These are phyloP conservation scores for Leccinellum rugosiceps DNA, from an alignment of 768 basidiomycete genomes.

Conservation along the genomic window DNA sequence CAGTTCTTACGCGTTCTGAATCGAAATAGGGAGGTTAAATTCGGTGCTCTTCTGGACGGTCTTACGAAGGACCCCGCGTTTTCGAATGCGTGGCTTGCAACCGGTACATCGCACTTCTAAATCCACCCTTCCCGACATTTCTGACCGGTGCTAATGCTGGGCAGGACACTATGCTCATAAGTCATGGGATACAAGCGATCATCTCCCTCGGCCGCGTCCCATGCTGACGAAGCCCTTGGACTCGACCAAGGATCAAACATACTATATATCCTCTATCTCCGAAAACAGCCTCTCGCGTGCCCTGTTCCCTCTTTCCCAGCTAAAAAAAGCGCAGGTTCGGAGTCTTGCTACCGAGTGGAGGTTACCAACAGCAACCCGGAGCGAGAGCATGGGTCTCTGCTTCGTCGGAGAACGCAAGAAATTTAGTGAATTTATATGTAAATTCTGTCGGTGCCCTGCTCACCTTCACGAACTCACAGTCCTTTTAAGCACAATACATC, in stretches of 20 bases:
- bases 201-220: conserved; percentile 35
- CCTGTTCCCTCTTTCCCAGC: conserved; percentile 70
- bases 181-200: conserved; percentile 37
- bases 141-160: background rate
- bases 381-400: conserved; percentile 93
- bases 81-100: conserved; percentile 70
- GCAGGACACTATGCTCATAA: conserved; percentile 87
- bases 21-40: conserved; percentile 76
- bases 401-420: conserved; percentile 81
- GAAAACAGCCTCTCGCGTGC: conserved; percentile 64
- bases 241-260: conserved; percentile 82
- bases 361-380: conserved; percentile 70
- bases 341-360: conserved; percentile 58
- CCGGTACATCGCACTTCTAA: conserved; percentile 45
- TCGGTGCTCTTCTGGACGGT: conserved; percentile 73
- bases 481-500: conserved; percentile 68
- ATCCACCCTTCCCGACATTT: background rate
- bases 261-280: conserved; percentile 79
- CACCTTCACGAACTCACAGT: background rate
- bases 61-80: conserved; percentile 38
- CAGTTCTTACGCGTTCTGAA: background rate
- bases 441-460: conserved; percentile 18
- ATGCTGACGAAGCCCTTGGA: conserved; percentile 57
- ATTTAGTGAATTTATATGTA: conserved; percentile 74
- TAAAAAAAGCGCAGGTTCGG: conserved; percentile 72